These are phyloP conservation scores for Pneumocystis carinii DNA, from an alignment of 1,139 yeast genomes.

Conservation along the genomic window DNA sequence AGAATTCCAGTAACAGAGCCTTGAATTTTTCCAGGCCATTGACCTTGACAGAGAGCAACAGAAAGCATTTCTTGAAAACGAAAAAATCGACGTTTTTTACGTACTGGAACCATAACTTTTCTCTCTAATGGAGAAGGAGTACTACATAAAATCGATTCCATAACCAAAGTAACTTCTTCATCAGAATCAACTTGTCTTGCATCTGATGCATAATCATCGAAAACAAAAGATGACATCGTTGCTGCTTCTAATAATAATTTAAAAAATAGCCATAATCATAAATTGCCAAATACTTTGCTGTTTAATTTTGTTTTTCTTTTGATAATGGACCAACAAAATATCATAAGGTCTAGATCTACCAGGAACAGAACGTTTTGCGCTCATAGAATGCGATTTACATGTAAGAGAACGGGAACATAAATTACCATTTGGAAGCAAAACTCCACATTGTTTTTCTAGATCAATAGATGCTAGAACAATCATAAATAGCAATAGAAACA, in stretches of 20 bases:
- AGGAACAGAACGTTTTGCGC: constrained; percentile 85
- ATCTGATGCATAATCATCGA: constrained; percentile 11
- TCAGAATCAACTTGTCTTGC: constrained; percentile 42
- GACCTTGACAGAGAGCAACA: constrained; percentile 18
- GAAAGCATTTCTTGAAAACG: constrained; percentile 48
- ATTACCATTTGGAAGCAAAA: constrained; percentile 79
- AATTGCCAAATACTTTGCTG: constrained; percentile 39
- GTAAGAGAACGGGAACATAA: constrained; percentile 89
- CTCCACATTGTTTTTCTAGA: constrained; percentile 94
- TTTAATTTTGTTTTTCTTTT: constrained; percentile 70
- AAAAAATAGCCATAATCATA: constrained; percentile 20
- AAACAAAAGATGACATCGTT: constrained; percentile 16
- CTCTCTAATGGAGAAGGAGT: constrained; percentile 73
- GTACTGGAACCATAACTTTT: constrained; percentile 53
- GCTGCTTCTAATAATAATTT: constrained; percentile 18
- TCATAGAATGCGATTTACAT: constrained; percentile 96
- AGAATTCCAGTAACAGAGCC: neutral
- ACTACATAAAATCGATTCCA: constrained; percentile 77
- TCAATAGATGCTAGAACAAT: constrained; percentile 36
- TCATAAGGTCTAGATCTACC: constrained; percentile 93
- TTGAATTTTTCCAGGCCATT: neutral
- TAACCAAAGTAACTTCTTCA: constrained; percentile 83
- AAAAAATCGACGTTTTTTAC: constrained; percentile 55
- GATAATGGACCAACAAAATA: constrained; percentile 72
- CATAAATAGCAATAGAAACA: neutral